These are phyloP conservation scores for Tremella yokohamensis DNA, from an alignment of 768 basidiomycete genomes.

Conservation along the genomic window DNA sequence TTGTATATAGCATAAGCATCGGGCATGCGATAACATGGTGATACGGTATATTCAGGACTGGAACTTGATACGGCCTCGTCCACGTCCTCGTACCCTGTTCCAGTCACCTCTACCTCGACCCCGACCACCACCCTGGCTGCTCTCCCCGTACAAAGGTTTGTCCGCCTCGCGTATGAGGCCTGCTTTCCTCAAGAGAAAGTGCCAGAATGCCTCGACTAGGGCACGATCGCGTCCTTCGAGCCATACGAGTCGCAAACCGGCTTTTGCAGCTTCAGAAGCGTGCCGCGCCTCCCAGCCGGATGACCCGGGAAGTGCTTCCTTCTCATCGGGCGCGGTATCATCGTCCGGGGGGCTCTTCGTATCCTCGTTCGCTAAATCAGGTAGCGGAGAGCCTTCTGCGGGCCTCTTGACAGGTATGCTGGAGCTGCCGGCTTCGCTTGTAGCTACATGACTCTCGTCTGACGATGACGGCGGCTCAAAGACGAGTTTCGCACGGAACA, in stretches of 20 bases:
- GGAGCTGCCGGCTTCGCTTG: no score
- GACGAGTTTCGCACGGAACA: constrained; percentile 14
- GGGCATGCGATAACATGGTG: no score
- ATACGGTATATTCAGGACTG: background rate
- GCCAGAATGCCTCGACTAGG: constrained; percentile 40
- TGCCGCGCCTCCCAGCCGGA: no score
- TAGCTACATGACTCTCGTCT: constrained; percentile 10
- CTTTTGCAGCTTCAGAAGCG: no score
- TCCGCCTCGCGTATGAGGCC: constrained; percentile 6
- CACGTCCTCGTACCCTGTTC: no score
- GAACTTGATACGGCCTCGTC: background rate
- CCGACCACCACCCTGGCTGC: no score
- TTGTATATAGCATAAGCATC: constrained; percentile 4
- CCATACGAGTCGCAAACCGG: constrained; percentile 28
- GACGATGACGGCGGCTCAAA: constrained; percentile 8
- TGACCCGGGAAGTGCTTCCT: no score
- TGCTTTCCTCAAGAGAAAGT: constrained; percentile 41
- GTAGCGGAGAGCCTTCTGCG: background rate
- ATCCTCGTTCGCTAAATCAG: no score
- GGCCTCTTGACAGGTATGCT: no score
- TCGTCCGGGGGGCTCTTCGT: no score
- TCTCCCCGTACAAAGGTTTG: background rate
- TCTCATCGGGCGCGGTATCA: no score
- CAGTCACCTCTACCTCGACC: no score
- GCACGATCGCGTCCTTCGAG: constrained; percentile 31